Conservation (phyloP, 352 stramenopile genomes). For the Pythium brachiatum region DNA sequence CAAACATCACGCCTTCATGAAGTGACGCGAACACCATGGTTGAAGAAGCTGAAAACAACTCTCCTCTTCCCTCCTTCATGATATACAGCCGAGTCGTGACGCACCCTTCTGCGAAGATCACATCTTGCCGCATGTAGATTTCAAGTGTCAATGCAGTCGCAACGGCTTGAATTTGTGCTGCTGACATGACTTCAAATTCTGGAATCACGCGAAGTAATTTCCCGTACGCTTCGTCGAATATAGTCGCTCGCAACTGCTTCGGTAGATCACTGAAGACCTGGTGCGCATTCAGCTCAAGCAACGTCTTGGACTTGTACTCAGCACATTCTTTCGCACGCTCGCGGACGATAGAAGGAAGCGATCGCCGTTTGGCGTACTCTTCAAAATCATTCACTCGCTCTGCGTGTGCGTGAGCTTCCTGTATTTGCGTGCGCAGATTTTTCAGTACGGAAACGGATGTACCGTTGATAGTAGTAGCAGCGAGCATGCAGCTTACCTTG, state of each 20-base stretch:
- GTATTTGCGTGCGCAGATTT: no score
- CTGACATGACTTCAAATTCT: constrained; percentile 27
- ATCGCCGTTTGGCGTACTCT: constrained; percentile 52
- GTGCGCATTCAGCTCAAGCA: constrained; percentile 36
- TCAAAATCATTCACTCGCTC: constrained; percentile 60
- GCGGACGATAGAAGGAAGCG: constrained; percentile 35
- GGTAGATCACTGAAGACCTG: constrained; percentile 44
- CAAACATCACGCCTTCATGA: constrained; percentile 38
- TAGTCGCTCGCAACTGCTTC: constrained; percentile 19
- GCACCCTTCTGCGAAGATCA: constrained; percentile 44
- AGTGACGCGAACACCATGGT: constrained; percentile 36
- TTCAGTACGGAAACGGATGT: not conserved
- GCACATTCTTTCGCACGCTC: constrained; percentile 51
- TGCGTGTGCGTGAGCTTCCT: constrained; percentile 37
- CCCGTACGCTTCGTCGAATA: constrained; percentile 57
- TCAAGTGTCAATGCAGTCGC: constrained; percentile 36
- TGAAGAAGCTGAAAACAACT: constrained; percentile 37
- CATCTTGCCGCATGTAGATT: constrained; percentile 53
- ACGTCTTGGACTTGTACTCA: constrained; percentile 46
- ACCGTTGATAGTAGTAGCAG: no score
- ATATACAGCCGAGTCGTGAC: constrained; percentile 40
- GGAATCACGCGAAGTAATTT: constrained; percentile 29
- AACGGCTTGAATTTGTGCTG: constrained; percentile 42
- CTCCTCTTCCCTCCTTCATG: constrained; percentile 46
- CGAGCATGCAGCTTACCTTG: constrained; percentile 17